Conservation (phyloP, 257 asterid species). For the Fraxinus quadrangulata region DNA sequence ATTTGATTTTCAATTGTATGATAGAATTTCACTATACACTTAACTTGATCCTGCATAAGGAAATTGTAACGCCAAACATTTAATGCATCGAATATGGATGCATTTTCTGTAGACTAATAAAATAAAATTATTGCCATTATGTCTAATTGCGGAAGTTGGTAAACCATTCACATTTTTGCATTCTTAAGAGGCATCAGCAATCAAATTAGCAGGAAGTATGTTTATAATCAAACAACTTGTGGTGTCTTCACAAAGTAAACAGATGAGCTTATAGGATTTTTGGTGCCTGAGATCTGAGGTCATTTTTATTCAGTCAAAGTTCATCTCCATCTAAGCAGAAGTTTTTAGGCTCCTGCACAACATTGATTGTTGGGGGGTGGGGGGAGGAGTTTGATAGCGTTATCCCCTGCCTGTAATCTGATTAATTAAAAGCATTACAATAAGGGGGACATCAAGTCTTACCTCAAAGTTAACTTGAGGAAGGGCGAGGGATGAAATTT, state of each 20-base stretch:
- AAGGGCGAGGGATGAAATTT: no score
- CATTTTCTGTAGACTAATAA: not conserved
- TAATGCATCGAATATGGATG: not conserved
- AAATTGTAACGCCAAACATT: not conserved
- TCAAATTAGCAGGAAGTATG: not conserved
- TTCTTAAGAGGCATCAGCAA: not conserved
- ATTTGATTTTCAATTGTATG: not conserved
- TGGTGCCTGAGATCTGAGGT: not conserved
- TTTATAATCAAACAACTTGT: not conserved
- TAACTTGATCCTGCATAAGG: not conserved
- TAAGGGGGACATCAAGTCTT: not conserved
- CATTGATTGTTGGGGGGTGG: no score
- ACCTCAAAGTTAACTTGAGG: not conserved
- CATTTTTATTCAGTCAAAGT: not conserved
- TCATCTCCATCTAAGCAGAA: not conserved
- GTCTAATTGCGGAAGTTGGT: not conserved
- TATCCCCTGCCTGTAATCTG: not conserved
- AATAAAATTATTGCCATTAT: not conserved
- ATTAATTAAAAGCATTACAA: not conserved
- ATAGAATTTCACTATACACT: not conserved
- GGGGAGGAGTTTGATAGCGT: no score
- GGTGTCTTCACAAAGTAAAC: not conserved
- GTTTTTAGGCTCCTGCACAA: not conserved
- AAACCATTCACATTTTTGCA: not conserved
- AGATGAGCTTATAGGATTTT: not conserved